Conservation (phyloP, 2,329 filamentous ascomycete genomes). For the Beauveria caledonica region DNA sequence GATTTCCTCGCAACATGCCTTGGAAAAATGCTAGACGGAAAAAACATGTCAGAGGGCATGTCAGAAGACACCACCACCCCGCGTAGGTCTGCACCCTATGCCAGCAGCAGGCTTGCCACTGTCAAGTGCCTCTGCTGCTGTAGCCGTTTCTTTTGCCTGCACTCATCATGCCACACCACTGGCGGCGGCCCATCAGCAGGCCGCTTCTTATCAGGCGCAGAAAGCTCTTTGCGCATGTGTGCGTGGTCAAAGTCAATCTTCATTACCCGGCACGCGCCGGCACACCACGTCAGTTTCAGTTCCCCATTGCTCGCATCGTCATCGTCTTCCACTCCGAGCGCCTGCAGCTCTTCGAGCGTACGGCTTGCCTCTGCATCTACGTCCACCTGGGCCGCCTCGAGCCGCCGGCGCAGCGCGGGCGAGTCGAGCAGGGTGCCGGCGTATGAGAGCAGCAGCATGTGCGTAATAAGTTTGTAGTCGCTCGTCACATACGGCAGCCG, state of each 20-base stretch:
- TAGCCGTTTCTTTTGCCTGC: neutral
- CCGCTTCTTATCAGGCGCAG: neutral
- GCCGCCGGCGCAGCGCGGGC: neutral
- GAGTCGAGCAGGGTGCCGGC: neutral
- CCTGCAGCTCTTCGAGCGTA: neutral
- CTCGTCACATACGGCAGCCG: neutral
- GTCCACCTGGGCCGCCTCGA: neutral
- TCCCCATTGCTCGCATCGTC: neutral
- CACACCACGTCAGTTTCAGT: neutral
- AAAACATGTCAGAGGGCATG: too few species aligned
- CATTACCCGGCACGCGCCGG: neutral
- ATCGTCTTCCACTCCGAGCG: neutral
- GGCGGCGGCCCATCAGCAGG: neutral
- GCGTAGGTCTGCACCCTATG: too few species aligned
- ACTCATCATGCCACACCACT: neutral
- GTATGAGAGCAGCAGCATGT: neutral
- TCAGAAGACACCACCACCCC: too few species aligned
- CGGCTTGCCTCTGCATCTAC: neutral
- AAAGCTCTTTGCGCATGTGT: neutral
- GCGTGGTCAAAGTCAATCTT: neutral
- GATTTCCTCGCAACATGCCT: too few species aligned
- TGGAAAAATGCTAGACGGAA: too few species aligned
- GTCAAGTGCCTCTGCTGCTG: neutral
- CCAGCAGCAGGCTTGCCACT: constrained; percentile 15
- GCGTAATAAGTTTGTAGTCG: neutral